A percentile compares a stretch with the other conserved stretches of the same genome.
phyloP scores from a whole-genome alignment of 1,139 yeast species.

The Pichia sp. region DNA sequence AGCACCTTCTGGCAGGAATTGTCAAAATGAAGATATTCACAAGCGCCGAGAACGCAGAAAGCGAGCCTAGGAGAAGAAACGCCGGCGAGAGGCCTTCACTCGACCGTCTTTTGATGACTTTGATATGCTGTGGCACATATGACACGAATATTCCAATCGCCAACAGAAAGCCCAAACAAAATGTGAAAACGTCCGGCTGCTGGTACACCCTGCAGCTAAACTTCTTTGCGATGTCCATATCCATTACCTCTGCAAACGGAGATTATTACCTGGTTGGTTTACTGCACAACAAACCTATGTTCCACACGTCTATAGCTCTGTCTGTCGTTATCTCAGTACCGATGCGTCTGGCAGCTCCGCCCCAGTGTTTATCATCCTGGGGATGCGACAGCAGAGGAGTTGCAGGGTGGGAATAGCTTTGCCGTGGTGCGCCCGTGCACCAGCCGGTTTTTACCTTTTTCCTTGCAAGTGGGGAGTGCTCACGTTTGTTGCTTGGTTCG shows the following conservation, averaged over 20 bases:
- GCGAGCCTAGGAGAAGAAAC: conserved; percentile 67
- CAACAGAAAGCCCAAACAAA: conserved; percentile 47
- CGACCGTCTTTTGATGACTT: conserved; percentile 54
- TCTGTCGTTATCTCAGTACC: neutral
- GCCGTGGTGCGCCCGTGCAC: too few species aligned
- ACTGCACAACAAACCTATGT: neutral
- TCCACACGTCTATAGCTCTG: neutral
- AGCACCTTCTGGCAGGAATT: conserved; percentile 50
- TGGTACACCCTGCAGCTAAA: conserved; percentile 39
- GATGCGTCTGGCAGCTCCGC: neutral
- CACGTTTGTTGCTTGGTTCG: neutral
- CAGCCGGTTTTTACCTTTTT: neutral
- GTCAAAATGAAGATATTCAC: conserved; percentile 65
- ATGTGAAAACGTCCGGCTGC: conserved; percentile 44
- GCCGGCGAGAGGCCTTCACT: conserved; percentile 79
- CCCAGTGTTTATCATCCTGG: neutral
- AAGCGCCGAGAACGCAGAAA: conserved; percentile 67
- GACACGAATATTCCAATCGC: conserved; percentile 70
- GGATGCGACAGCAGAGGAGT: neutral
- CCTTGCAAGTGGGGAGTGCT: conserved; percentile 1
- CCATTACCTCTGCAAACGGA: neutral
- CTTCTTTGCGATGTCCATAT: neutral
- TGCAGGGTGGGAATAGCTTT: neutral
- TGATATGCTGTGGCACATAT: conserved; percentile 70
- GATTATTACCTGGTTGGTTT: too few species aligned